phyloP scores from a whole-genome alignment of 2,329 filamentous ascomycete species.

The Pseudogymnoascus verrucosus region DNA sequence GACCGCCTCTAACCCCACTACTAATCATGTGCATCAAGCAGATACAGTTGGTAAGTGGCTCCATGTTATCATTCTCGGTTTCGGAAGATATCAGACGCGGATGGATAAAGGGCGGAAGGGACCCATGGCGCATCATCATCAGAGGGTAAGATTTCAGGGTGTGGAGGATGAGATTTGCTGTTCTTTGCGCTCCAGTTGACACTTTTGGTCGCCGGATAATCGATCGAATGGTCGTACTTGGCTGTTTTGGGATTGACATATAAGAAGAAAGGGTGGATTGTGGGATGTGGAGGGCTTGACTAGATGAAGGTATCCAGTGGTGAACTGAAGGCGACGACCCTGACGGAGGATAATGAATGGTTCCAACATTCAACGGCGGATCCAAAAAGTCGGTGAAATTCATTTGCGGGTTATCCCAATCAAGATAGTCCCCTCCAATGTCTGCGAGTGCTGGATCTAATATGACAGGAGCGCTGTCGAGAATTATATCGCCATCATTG shows the following conservation, averaged over 20 bases:
- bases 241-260: conserved; percentile 22
- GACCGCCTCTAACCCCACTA: conserved; percentile 26
- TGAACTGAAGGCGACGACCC: conserved; percentile 14
- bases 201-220: conserved; percentile 24
- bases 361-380: conserved; percentile 14
- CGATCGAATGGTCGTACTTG: conserved; percentile 20
- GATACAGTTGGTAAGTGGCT: conserved; percentile 35
- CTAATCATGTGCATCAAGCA: conserved; percentile 34
- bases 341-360: conserved; percentile 14
- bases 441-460: conserved; percentile 16
- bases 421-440: conserved; percentile 14
- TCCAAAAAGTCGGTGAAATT: conserved; percentile 19
- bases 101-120: conserved; percentile 38
- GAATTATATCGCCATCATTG: conserved; percentile 14
- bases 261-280: conserved; percentile 13
- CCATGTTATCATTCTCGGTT: conserved; percentile 23
- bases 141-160: conserved; percentile 35
- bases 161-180: conserved; percentile 31
- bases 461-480: conserved; percentile 13
- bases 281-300: conserved; percentile 14
- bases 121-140: conserved; percentile 32
- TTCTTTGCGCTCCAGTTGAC: conserved; percentile 26
- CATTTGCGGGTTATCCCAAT: conserved; percentile 20
- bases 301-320: conserved; percentile 14
- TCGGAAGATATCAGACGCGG: conserved; percentile 23